Conservation (phyloP, 192 early-diverging fungal species). For the Phycomyces blakesleeanus region DNA sequence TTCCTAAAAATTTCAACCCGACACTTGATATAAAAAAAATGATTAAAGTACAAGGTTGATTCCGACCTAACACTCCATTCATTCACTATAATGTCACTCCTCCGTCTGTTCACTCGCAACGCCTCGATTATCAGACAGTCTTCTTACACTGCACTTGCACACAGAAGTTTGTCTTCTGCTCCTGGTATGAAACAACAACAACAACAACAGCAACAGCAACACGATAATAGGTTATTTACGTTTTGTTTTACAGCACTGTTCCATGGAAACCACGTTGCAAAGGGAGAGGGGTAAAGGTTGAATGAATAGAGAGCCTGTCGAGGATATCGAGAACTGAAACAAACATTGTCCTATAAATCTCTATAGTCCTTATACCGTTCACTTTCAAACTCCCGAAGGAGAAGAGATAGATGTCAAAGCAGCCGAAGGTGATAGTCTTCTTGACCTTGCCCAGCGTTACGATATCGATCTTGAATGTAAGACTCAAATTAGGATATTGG, state of each 20-base stretch:
- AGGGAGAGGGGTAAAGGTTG: constrained; percentile 28
- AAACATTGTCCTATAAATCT: neutral
- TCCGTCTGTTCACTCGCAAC: constrained; percentile 10
- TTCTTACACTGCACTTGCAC: neutral
- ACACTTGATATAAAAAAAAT: too few species aligned
- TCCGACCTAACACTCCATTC: too few species aligned
- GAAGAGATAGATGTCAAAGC: constrained; percentile 72
- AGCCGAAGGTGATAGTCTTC: constrained; percentile 79
- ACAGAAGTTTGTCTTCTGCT: constrained; percentile 8
- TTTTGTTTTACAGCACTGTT: constrained; percentile 19
- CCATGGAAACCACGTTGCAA: constrained; percentile 27
- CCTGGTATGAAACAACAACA: constrained; percentile 3
- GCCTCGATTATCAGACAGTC: neutral
- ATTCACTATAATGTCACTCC: constrained; percentile 8
- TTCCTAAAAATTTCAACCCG: too few species aligned
- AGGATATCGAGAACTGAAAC: neutral
- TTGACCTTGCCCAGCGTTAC: constrained; percentile 89
- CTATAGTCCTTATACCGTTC: constrained; percentile 55
- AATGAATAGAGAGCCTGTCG: neutral
- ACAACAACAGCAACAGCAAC: neutral
- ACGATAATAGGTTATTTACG: too few species aligned
- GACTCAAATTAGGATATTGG: too few species aligned
- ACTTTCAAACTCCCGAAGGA: constrained; percentile 83
- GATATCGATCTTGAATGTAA: constrained; percentile 91
- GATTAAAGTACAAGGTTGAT: too few species aligned